Evolutionary conservation across 2,329 filamentous ascomycete species (phyloP), one percentile per base, ranked within the genome.

Genomic region (Beauveria rudraprayagi): DNA sequence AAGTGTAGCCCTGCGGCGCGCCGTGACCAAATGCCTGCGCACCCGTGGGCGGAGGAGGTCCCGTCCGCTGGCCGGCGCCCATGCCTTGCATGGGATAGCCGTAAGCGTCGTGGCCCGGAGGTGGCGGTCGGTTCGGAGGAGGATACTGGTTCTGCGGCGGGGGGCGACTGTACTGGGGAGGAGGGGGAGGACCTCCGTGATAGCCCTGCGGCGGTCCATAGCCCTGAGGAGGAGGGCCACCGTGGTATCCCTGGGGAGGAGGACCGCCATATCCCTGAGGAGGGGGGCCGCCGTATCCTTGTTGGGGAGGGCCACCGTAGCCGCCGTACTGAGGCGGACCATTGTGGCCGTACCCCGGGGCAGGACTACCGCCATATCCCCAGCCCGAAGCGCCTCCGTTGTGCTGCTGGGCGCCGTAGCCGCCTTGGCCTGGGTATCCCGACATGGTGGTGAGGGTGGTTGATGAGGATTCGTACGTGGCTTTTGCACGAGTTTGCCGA

Each of bases 1-100:
- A 91, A 7, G 81, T 85, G 71, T 91, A 91, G 64, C 80, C 81
- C 22, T 79, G 73, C 2, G 88, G 88, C 1, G 88, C 88, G 63
- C 88, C 88, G 65, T 86, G 81, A 55, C 87, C 86, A 66, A 88
- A 88, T 65, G 79, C 71, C 70, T 87, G 84, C 7, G 77, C 73
- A 2, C 73, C 75, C 3, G 73, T 71, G 0, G 83, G 81, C 16
- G 81, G 81, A 24, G 78, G 78, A 11, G 76, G 74, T 0, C 70
- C 70, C 6, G 46, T 61, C 30, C 59, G 28, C 34, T 71, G 63
- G 10, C 68, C 67, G 26, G 71, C 69, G 40, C 72, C 67, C 22
- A 67, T 24, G 64, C 65, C 67, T 14, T 69, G 65, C 62, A 73
- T 67, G 24, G 77, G 77, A 66, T 81, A 80, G 53, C 80, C 79